Evolutionary conservation across 2,329 filamentous ascomycete genomes (phyloP).

Genomic region (Zymoseptoria pseudotritici): DNA sequence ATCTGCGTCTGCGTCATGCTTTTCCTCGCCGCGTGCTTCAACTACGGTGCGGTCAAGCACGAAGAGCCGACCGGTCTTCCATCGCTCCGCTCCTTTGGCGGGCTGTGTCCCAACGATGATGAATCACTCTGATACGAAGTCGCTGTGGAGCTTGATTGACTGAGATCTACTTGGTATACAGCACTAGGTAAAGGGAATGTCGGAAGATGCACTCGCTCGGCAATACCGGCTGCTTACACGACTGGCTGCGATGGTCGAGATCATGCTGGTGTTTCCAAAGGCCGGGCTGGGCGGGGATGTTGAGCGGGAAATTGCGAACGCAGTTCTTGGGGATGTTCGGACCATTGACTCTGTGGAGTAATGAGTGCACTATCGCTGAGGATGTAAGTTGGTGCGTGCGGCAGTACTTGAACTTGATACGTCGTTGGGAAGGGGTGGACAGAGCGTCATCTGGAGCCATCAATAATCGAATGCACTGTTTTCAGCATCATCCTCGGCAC

Average conservation of each 20-base stretch:
- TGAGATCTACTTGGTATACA: background rate
- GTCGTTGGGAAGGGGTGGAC: too few species aligned
- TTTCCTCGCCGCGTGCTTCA: background rate
- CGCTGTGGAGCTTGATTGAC: background rate
- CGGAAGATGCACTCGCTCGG: background rate
- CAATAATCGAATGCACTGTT: too few species aligned
- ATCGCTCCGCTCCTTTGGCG: background rate
- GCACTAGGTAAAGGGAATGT: background rate
- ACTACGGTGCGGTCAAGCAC: background rate
- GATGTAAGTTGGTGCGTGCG: too few species aligned
- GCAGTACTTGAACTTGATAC: too few species aligned
- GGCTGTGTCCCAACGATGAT: background rate
- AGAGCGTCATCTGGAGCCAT: too few species aligned
- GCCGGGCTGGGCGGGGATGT: too few species aligned
- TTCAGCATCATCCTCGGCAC: too few species aligned
- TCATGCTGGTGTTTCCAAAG: background rate
- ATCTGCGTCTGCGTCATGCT: background rate
- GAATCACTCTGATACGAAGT: background rate
- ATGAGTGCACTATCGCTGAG: too few species aligned
- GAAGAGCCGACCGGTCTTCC: background rate
- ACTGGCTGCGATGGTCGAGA: background rate
- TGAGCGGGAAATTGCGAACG: too few species aligned
- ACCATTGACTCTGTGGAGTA: too few species aligned
- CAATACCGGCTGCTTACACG: background rate
- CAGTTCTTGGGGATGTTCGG: too few species aligned